phyloP scores from a whole-genome alignment of 306 rosid species.

The Myrica gale region DNA sequence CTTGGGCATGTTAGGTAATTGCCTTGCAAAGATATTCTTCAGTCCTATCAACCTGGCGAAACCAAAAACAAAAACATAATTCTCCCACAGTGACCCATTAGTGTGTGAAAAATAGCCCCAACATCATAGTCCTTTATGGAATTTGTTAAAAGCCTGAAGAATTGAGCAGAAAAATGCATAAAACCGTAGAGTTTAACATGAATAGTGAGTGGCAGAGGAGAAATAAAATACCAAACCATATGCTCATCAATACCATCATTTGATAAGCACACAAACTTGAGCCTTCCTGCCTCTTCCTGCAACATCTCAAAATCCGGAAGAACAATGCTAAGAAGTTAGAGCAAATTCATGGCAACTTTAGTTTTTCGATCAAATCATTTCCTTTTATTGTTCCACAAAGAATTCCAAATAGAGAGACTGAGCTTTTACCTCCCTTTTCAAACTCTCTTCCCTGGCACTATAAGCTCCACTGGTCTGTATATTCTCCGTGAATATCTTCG shows the following conservation, averaged over 20 bases:
- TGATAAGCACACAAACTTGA: conserved; percentile 71
- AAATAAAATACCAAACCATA: conserved; percentile 78
- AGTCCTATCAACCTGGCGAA: conserved; percentile 81
- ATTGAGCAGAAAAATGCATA: neutral
- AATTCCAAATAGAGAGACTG: neutral
- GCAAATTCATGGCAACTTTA: no score
- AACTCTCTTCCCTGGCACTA: conserved; percentile 81
- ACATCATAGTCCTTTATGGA: no score
- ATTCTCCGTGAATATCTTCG: conserved; percentile 86
- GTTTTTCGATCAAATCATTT: neutral
- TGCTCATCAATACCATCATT: conserved; percentile 87
- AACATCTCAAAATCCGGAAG: neutral
- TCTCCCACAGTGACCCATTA: no score
- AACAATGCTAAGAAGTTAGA: neutral
- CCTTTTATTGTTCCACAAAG: neutral
- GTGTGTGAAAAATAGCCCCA: no score
- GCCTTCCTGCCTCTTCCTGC: conserved; percentile 89
- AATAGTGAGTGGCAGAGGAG: conserved; percentile 22
- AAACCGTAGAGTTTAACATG: conserved; percentile 1
- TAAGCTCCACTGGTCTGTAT: conserved; percentile 95
- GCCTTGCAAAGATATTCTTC: conserved; percentile 93
- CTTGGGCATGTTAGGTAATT: conserved; percentile 98
- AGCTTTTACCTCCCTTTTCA: conserved; percentile 65
- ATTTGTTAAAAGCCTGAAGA: conserved; percentile 6
- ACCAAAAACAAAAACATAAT: conserved; percentile 25